Evolutionary conservation across 257 asterid genomes (phyloP).

Genomic region (Solanum megistacrolobum): DNA sequence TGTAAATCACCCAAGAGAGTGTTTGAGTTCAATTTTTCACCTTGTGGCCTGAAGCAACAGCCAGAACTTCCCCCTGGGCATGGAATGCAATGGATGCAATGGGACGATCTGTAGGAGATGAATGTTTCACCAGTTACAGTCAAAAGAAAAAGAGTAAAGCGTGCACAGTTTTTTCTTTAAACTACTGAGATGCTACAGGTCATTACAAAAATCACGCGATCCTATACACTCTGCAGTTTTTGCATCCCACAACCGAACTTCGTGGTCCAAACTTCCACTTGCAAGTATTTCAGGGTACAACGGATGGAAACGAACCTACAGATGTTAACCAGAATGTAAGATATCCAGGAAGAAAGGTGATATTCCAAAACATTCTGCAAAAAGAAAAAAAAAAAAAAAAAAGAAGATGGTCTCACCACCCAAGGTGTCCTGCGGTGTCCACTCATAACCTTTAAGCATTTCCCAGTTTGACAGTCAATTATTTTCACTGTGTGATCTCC

Average conservation of each 20-base stretch:
- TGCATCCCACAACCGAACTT: conserved; percentile 94
- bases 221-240: conserved; percentile 81
- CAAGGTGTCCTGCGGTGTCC: conserved; percentile 99
- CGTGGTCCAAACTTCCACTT: conserved; percentile 97
- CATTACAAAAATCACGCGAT: conserved; percentile 81
- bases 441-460: conserved; percentile 84
- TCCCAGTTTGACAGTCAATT: conserved; percentile 81
- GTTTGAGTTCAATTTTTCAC: conserved; percentile 25
- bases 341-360: conserved; percentile 3
- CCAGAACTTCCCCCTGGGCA: conserved; percentile 89
- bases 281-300: conserved; percentile 76
- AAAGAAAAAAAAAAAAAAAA: neutral
- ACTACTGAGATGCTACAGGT: conserved; percentile 6
- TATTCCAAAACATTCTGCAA: neutral
- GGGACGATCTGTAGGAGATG: conserved; percentile 63
- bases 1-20: neutral
- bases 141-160: neutral
- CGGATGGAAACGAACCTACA: conserved; percentile 96
- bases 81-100: conserved; percentile 97
- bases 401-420: conserved; percentile 63
- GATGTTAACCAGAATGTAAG: conserved; percentile 14
- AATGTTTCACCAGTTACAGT: conserved; percentile 7
- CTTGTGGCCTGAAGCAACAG: conserved; percentile 99
- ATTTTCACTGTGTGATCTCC: conserved; percentile 98
- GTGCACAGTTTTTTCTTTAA: neutral